These are phyloP conservation scores for Thuja plicata DNA, from an alignment of 83 land plant species.

Conservation along the genomic window DNA sequence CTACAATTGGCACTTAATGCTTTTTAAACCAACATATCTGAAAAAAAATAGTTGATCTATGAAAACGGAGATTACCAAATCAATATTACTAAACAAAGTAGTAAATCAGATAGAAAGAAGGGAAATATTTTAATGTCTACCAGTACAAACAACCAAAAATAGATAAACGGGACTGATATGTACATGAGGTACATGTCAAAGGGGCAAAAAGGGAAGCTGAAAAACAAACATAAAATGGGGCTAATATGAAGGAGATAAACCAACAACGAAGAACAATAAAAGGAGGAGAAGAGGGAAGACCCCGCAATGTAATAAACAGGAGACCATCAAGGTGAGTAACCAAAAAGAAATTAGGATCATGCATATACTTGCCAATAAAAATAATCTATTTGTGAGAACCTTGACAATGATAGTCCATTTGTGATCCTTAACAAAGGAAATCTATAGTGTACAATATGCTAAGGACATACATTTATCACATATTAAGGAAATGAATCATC, in stretches of 20 bases:
- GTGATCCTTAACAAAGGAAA: not conserved
- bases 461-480: not conserved
- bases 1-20: not conserved
- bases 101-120: no score
- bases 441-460: not conserved
- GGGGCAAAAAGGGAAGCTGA: no score
- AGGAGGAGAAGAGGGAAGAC: no score
- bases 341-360: not conserved
- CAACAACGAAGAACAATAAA: no score
- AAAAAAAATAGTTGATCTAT: not conserved
- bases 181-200: no score
- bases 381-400: not conserved
- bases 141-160: no score
- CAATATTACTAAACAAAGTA: not conserved
- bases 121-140: no score
- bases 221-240: no score
- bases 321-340: not conserved
- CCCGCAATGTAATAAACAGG: no score
- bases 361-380: not conserved
- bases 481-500: not conserved
- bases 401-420: not conserved
- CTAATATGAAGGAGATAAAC: no score
- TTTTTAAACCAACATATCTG: not conserved
- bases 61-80: not conserved
- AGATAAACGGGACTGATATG: no score